These are phyloP conservation scores for Fagus sylvatica DNA, from an alignment of 306 rosid species.

Conservation along the genomic window DNA sequence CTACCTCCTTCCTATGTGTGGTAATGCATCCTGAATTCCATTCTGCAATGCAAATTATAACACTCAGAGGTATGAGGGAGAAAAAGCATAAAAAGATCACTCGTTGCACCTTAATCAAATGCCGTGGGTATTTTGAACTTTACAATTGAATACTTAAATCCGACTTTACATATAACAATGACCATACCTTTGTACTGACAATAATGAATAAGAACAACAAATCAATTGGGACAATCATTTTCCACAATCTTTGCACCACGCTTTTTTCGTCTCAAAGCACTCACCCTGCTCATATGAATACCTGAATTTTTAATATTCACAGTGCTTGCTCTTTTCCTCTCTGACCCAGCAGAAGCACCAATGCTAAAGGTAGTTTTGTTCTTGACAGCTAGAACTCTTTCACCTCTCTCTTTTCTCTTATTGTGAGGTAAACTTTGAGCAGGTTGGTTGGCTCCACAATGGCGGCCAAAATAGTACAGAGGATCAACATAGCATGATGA, in stretches of 20 bases:
- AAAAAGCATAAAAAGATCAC: not conserved
- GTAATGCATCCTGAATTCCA: not conserved
- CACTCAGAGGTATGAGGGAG: not conserved
- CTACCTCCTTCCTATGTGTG: not conserved
- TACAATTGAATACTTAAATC: not conserved
- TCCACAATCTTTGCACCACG: conserved; percentile 56
- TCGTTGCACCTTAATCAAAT: conserved; percentile 20
- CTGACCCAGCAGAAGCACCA: conserved; percentile 7
- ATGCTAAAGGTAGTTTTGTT: conserved; percentile 8
- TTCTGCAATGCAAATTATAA: not conserved
- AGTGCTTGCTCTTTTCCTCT: conserved; percentile 29
- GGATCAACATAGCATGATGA: conserved; percentile 69
- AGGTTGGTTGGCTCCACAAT: conserved; percentile 47
- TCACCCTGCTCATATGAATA: conserved; percentile 39
- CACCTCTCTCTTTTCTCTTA: conserved; percentile 35
- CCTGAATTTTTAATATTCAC: conserved; percentile 31
- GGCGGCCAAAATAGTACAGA: conserved; percentile 56
- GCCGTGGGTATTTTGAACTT: conserved; percentile 8
- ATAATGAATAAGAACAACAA: not conserved
- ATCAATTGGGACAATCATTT: conserved; percentile 29
- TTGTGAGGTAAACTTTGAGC: conserved; percentile 15
- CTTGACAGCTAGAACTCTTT: conserved; percentile 13
- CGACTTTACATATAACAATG: not conserved
- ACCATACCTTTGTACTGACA: not conserved
- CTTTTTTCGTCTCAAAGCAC: conserved; percentile 37